Percentiles rank a stretch among this genome's conserved stretches.
These are phyloP conservation scores for Calvatia gigantea DNA, from an alignment of 768 basidiomycete genomes.

Conservation along the genomic window DNA sequence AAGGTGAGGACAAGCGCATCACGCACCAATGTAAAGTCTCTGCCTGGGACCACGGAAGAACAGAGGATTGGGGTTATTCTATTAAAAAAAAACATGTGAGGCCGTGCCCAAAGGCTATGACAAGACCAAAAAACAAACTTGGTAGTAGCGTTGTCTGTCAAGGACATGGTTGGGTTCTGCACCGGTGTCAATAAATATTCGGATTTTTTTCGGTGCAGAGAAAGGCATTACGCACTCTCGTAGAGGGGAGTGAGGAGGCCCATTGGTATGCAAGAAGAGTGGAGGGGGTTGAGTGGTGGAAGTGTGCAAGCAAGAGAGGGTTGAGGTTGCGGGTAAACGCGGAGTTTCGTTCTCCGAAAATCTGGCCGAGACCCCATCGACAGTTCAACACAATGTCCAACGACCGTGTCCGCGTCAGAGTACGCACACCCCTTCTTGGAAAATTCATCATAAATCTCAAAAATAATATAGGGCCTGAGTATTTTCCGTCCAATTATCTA, in stretches of 20 bases:
- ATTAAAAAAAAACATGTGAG: slow-evolving; percentile 4
- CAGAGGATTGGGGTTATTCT: slow-evolving; percentile 49
- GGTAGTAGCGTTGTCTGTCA: slow-evolving; percentile 62
- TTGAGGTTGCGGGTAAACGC: slow-evolving; percentile 34
- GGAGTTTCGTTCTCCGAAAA: slow-evolving; percentile 39
- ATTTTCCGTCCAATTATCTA: slow-evolving; percentile 92
- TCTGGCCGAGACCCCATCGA: slow-evolving; percentile 28
- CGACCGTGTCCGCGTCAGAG: slow-evolving; percentile 79
- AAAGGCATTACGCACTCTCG: slow-evolving; percentile 46
- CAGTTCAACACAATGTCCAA: slow-evolving; percentile 25
- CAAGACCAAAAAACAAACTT: slow-evolving; percentile 42
- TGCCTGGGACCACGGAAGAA: slow-evolving; percentile 63
- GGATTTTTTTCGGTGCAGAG: slow-evolving; percentile 1
- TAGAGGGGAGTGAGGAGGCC: slow-evolving; percentile 53
- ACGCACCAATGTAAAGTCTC: slow-evolving; percentile 60
- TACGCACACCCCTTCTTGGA: slow-evolving; percentile 35
- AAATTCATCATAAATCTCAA: slow-evolving; percentile 13
- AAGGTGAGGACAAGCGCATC: background rate
- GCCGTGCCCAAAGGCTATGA: background rate
- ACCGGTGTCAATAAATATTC: slow-evolving; percentile 16
- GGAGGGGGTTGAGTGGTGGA: slow-evolving; percentile 21
- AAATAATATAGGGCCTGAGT: slow-evolving; percentile 62
- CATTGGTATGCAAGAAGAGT: slow-evolving; percentile 31
- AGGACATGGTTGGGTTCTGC: slow-evolving; percentile 62
- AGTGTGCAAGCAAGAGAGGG: slow-evolving; percentile 14